phyloP scores from a whole-genome alignment of 768 basidiomycete species.

The Boletus patriciae region DNA sequence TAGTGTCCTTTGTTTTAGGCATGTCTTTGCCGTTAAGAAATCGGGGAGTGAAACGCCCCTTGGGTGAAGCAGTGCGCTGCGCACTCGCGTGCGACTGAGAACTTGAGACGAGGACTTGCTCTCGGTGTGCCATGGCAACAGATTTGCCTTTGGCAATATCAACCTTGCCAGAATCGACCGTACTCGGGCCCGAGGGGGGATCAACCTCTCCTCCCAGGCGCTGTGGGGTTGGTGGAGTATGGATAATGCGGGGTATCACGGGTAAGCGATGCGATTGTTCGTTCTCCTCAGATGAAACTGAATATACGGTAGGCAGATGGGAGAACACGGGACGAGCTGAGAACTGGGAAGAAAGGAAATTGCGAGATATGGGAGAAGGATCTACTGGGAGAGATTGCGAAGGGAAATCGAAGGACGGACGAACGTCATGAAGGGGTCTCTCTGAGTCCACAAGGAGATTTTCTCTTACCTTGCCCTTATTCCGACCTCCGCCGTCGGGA shows the following conservation, averaged over 20 bases:
- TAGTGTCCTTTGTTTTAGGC: conserved; percentile 18
- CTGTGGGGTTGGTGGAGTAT: conserved; percentile 40
- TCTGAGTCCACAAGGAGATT: not conserved
- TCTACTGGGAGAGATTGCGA: conserved; percentile 26
- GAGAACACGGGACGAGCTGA: conserved; percentile 4
- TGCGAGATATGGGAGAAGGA: conserved; percentile 16
- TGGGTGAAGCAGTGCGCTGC: conserved; percentile 8
- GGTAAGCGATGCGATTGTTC: conserved; percentile 26
- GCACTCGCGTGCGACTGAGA: conserved; percentile 19
- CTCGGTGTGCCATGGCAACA: conserved; percentile 21
- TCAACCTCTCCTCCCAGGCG: conserved; percentile 22
- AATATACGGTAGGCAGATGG: conserved; percentile 29
- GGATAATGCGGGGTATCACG: conserved; percentile 34
- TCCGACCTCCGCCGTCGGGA: conserved; percentile 16
- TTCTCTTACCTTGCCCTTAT: conserved; percentile 32
- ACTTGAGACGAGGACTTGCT: conserved; percentile 28
- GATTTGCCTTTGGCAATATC: conserved; percentile 11
- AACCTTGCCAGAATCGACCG: conserved; percentile 16
- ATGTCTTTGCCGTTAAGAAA: conserved; percentile 30
- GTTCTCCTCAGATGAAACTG: conserved; percentile 25
- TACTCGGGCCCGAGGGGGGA: conserved; percentile 1
- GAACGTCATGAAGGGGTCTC: conserved; percentile 7
- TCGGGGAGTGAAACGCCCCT: conserved; percentile 33
- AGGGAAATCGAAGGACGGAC: conserved; percentile 14
- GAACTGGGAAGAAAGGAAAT: conserved; percentile 11